Evolutionary conservation across 192 early-diverging fungal genomes (phyloP).

Genomic region (Coemansia sp.): DNA sequence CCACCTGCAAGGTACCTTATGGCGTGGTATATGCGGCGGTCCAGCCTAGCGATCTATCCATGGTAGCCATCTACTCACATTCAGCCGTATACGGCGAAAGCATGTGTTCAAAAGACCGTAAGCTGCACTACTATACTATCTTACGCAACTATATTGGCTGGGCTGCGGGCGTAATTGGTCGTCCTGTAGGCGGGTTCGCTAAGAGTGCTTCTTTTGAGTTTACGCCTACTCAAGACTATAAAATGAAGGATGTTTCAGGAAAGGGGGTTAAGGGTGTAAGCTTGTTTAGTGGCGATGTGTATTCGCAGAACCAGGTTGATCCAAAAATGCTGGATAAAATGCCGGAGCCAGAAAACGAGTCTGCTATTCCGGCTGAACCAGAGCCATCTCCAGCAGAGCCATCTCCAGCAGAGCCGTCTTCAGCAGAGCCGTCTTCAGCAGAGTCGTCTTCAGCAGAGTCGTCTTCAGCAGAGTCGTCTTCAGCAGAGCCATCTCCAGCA

Average conservation of each 20-base stretch:
- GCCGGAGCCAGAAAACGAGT: not conserved
- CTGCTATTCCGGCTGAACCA: not conserved
- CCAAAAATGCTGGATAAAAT: not conserved
- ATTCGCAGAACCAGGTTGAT: constrained; percentile 24
- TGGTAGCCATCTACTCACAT: constrained; percentile 36
- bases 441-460: not conserved
- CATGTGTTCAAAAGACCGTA: constrained; percentile 29
- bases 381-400: not conserved
- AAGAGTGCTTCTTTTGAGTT: constrained; percentile 15
- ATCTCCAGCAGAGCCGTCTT: not conserved
- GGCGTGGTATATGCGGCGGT: constrained; percentile 38
- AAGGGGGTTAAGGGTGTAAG: constrained; percentile 9
- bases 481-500: no score
- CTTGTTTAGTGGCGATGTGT: constrained; percentile 31
- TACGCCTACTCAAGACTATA: constrained; percentile 12
- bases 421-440: no score
- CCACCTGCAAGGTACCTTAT: constrained; percentile 28
- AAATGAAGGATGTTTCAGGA: constrained; percentile 22
- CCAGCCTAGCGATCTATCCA: constrained; percentile 29
- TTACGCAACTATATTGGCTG: constrained; percentile 46
- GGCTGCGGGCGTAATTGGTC: constrained; percentile 23
- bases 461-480: no score
- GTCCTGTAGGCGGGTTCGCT: constrained; percentile 33
- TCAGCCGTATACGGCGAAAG: constrained; percentile 31
- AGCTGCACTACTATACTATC: constrained; percentile 44